A percentile compares a stretch with the other conserved stretches of the same genome.
phyloP scores from a whole-genome alignment of 2,329 filamentous ascomycete species.

The Colletotrichum sp. region DNA sequence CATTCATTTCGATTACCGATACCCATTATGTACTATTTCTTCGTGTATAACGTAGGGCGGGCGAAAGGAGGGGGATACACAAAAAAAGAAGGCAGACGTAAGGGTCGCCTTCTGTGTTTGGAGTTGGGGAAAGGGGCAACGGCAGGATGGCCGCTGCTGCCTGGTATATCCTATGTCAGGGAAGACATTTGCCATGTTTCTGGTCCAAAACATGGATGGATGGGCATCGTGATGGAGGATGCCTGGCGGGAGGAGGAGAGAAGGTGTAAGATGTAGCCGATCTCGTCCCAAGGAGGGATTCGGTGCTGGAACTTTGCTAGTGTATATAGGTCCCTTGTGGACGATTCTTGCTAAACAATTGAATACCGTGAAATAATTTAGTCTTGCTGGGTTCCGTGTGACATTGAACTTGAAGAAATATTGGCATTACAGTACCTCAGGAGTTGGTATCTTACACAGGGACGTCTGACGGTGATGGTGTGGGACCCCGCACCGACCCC shows the following conservation, averaged over 20 bases:
- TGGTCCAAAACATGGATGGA: neutral
- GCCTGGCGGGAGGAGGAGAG: neutral
- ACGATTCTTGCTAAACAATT: neutral
- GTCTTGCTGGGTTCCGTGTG: neutral
- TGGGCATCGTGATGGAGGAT: neutral
- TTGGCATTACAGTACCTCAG: neutral
- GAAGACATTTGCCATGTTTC: neutral
- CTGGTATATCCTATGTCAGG: neutral
- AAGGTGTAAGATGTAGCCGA: neutral
- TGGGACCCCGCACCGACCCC: constrained; percentile 11
- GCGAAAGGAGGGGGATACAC: neutral
- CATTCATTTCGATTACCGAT: constrained; percentile 16
- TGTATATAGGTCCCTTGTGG: neutral
- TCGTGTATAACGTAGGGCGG: constrained; percentile 1
- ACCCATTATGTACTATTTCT: constrained; percentile 17
- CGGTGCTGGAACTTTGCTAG: neutral
- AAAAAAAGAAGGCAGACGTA: neutral
- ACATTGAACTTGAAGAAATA: rapidly evolving
- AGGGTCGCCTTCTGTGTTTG: neutral
- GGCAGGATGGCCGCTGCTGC: neutral
- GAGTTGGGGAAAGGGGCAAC: neutral
- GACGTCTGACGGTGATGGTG: neutral
- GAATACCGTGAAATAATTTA: neutral
- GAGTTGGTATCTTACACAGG: neutral
- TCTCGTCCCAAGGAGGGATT: neutral